Conservation (phyloP, 176 grass and related monocot species). For the Ananas comosus region DNA sequence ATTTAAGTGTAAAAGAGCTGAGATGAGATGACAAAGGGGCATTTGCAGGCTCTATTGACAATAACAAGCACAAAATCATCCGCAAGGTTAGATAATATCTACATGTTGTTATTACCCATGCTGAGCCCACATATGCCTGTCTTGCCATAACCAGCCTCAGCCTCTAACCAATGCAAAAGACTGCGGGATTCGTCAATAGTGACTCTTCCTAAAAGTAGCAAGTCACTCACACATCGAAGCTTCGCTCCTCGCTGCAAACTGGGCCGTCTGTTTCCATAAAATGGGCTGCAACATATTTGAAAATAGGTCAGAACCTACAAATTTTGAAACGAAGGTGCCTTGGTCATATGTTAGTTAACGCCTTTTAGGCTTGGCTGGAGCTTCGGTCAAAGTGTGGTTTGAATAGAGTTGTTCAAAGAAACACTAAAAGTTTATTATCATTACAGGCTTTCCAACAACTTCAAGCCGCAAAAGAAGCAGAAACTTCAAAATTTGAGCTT, state of each 20-base stretch:
- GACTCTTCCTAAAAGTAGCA: constrained; percentile 86
- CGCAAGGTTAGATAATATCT: background rate
- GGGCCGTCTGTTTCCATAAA: constrained; percentile 83
- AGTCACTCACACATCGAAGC: constrained; percentile 79
- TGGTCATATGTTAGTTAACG: too few species aligned
- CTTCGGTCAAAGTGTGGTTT: too few species aligned
- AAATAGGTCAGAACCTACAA: constrained; percentile 19
- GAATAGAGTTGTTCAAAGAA: too few species aligned
- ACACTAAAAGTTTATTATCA: too few species aligned
- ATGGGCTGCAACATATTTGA: constrained; percentile 57
- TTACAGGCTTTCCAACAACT: too few species aligned
- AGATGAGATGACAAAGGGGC: background rate
- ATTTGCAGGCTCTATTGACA: background rate
- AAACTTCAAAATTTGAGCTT: too few species aligned
- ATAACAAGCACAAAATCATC: background rate
- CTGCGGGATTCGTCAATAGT: constrained; percentile 95
- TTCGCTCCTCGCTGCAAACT: constrained; percentile 74
- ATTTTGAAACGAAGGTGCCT: background rate
- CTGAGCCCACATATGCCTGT: constrained; percentile 94
- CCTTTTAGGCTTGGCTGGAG: too few species aligned
- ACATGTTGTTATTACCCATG: constrained; percentile 53
- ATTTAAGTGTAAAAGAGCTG: too few species aligned
- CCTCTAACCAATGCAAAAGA: constrained; percentile 85
- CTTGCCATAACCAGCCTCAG: constrained; percentile 75
- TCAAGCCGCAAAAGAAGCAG: too few species aligned